Percentiles rank a stretch among this genome's conserved stretches.
Evolutionary conservation across 192 early-diverging fungal genomes (phyloP).

Genomic region (Podochytrium sp.): DNA sequence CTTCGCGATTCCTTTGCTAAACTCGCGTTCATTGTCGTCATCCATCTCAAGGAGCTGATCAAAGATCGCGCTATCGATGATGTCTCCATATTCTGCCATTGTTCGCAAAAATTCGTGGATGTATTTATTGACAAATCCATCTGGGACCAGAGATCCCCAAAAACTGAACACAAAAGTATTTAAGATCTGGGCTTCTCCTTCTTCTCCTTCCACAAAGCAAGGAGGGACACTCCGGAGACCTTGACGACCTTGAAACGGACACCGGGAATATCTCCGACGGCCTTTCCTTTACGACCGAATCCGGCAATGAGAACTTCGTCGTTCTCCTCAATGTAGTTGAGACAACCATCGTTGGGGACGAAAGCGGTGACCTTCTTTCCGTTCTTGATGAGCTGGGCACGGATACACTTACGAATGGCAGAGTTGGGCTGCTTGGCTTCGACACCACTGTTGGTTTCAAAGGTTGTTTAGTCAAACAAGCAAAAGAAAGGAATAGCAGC

Average conservation of each 20-base stretch:
- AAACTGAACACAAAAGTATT: no score
- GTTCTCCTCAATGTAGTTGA: constrained; percentile 99
- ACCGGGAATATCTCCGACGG: constrained; percentile 99
- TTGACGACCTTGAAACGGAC: constrained; percentile 99
- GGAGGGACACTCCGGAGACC: constrained; percentile 98
- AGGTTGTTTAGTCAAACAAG: neutral
- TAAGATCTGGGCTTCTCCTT: constrained; percentile 97
- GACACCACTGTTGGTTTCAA: constrained; percentile 76
- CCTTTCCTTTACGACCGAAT: constrained; percentile 99
- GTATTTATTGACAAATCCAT: no score
- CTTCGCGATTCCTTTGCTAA: constrained; percentile 75
- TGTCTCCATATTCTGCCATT: constrained; percentile 39
- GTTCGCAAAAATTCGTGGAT: no score
- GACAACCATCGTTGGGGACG: constrained; percentile 99
- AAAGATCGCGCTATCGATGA: constrained; percentile 82
- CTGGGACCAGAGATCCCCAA: no score
- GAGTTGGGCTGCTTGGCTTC: constrained; percentile 99
- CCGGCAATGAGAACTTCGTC: constrained; percentile 99
- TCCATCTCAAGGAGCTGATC: constrained; percentile 92
- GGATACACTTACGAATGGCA: constrained; percentile 99
- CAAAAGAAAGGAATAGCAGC: no score
- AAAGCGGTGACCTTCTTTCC: constrained; percentile 99
- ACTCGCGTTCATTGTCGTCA: constrained; percentile 75
- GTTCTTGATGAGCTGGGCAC: constrained; percentile 99
- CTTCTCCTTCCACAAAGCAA: constrained; percentile 99